Conservation (phyloP, 2,329 filamentous ascomycete species). For the Drechslerella coelobrocha region DNA sequence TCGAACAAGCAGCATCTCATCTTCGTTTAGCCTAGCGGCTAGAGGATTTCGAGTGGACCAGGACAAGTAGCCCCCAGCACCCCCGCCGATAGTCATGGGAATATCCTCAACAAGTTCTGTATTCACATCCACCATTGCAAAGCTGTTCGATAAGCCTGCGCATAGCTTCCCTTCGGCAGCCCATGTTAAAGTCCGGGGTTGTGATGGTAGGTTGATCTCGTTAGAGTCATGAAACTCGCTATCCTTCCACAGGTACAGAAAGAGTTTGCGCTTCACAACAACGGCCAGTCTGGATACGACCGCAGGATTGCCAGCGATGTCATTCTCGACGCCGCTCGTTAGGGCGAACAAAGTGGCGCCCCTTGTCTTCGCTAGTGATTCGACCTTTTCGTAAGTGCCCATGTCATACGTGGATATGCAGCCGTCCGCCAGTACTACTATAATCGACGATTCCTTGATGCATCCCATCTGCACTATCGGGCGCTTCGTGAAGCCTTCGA, state of each 20-base stretch:
- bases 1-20: conserved; percentile 90
- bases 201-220: conserved; percentile 80
- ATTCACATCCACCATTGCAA: conserved; percentile 84
- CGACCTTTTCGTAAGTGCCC: conserved; percentile 79
- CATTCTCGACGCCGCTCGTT: conserved; percentile 93
- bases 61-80: conserved; percentile 58
- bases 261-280: conserved; percentile 84
- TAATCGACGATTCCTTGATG: conserved; percentile 90
- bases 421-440: conserved; percentile 89
- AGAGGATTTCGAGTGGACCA: conserved; percentile 79
- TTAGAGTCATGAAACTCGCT: conserved; percentile 80
- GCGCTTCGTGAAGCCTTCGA: conserved; percentile 90
- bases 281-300: conserved; percentile 92
- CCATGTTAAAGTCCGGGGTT: conserved; percentile 90
- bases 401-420: conserved; percentile 89
- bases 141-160: conserved; percentile 82
- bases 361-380: conserved; percentile 80
- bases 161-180: conserved; percentile 84
- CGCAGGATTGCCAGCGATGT: conserved; percentile 85
- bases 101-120: conserved; percentile 78
- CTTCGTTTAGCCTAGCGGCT: conserved; percentile 79
- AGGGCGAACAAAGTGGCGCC: conserved; percentile 90
- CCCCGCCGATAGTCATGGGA: conserved; percentile 70
- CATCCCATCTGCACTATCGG: conserved; percentile 92
- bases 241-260: conserved; percentile 96